These are phyloP conservation scores for Friedmanniomyces endolithicus DNA, from an alignment of 495 filamentous ascomycete species.

Conservation along the genomic window DNA sequence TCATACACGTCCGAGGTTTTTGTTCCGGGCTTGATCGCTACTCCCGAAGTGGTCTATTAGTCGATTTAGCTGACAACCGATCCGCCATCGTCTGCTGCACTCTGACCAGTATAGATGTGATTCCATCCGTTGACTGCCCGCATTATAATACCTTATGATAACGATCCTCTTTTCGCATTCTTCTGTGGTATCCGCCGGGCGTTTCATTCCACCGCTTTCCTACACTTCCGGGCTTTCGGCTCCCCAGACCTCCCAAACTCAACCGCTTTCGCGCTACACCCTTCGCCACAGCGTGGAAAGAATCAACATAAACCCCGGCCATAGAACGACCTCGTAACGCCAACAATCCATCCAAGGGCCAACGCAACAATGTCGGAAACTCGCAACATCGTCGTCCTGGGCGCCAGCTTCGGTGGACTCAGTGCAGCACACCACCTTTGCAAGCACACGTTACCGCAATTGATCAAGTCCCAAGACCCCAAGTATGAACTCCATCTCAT, in stretches of 20 bases:
- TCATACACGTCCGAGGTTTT: too few relatives aligned
- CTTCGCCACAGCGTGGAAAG: not conserved
- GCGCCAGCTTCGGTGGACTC: constrained; percentile 23
- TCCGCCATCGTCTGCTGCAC: too few relatives aligned
- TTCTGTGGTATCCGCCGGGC: too few relatives aligned
- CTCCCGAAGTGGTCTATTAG: too few relatives aligned
- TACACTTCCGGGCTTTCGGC: constrained; percentile 25
- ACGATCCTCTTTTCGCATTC: too few relatives aligned
- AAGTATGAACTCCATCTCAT: constrained; percentile 30
- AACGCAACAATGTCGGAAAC: constrained; percentile 18
- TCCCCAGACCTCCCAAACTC: not conserved
- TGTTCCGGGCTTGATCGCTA: too few relatives aligned
- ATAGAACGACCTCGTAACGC: not conserved
- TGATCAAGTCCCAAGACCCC: constrained; percentile 14
- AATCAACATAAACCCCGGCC: too few relatives aligned
- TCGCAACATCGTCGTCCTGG: constrained; percentile 28
- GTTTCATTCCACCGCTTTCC: too few relatives aligned
- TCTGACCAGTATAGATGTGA: too few relatives aligned
- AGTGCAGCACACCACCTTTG: constrained; percentile 20
- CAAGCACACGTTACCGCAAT: constrained; percentile 23
- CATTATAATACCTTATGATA: too few relatives aligned
- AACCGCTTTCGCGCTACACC: not conserved
- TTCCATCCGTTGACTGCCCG: too few relatives aligned
- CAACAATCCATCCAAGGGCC: not conserved
- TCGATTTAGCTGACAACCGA: too few relatives aligned